These are phyloP conservation scores for Hypsizygus ulmarius DNA, from an alignment of 1,284 basidiomycete genomes.

Conservation along the genomic window DNA sequence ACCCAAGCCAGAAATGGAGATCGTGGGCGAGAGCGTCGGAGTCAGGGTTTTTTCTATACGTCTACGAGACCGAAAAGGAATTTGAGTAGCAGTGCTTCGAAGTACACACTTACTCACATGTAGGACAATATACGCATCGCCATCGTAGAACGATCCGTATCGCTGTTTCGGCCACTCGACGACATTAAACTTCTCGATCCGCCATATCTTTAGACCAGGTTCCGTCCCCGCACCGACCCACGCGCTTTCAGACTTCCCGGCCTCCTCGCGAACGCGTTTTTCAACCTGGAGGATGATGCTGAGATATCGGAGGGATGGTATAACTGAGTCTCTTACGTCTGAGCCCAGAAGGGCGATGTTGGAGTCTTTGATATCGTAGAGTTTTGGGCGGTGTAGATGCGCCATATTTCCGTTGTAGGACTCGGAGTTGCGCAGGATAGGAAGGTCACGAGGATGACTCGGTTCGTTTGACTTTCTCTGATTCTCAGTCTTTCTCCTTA, in stretches of 20 bases:
- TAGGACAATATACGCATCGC: constrained; percentile 61
- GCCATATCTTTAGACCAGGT: constrained; percentile 53
- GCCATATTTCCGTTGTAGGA: constrained; percentile 27
- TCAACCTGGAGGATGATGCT: constrained; percentile 41
- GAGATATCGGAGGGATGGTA: not conserved
- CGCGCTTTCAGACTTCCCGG: constrained; percentile 42
- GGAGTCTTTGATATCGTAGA: constrained; percentile 57
- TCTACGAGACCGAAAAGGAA: constrained; percentile 26
- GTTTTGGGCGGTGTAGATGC: constrained; percentile 43
- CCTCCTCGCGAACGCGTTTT: constrained; percentile 52
- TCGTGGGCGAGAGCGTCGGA: constrained; percentile 50
- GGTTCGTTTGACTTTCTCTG: too few relatives aligned
- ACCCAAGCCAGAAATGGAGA: constrained; percentile 66
- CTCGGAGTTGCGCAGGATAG: too few relatives aligned
- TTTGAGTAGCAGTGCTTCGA: not conserved
- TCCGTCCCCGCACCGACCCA: constrained; percentile 48
- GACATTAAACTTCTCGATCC: constrained; percentile 56
- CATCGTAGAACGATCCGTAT: constrained; percentile 39
- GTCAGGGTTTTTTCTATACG: constrained; percentile 53
- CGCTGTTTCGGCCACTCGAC: constrained; percentile 51
- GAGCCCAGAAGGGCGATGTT: constrained; percentile 63
- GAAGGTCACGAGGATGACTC: too few relatives aligned
- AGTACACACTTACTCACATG: constrained; percentile 38
- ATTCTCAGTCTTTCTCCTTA: too few relatives aligned
- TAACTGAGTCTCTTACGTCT: constrained; percentile 40